Base-by-base conservation (phyloP, 441 rosid species). In the Croton setiger region DNA sequence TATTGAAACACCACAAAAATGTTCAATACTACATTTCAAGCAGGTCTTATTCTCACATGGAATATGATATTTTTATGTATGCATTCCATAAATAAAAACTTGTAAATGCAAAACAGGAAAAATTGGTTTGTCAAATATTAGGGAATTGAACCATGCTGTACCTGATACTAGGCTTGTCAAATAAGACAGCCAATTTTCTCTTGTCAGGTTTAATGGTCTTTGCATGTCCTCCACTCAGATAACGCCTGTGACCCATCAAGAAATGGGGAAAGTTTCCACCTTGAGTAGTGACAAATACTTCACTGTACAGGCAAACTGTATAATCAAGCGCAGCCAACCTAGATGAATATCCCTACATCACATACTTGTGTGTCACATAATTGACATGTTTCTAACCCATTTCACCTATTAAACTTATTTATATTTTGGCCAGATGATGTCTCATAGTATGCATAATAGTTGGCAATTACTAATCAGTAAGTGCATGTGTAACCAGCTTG, bases 251-350 rank as follows among this genome's bases (percentile, higher is more conserved):
- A 72, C 99, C 99, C 81, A 86, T 90, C 80, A 95, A 84, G 86
- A 95, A 95, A 80, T 92, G 97, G 12, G 99, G 98, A 69, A 89
- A 95, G 65, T 95, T 95, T 67, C 99, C 98, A 68, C 99, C 99
- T 88, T 92, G 99, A 27, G 99, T 92, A 18, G 98, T 90, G 78
- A 90, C 91, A 79, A 95, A 90, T 60, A 87, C 98, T 80, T 90
- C 96, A 64, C 98, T 95, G 74, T 87, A 89, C 81, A 95, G 88
- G 81, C 98, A 92, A 75, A 95, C 89, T 13, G 93, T 86, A 71
- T 92, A 92, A 68, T 95, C 98, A 35, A 95, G 91, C 43, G 97
- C 99, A 72, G 99, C 99, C 80, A 95, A 81, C 85, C 98, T 87
- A 67, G 98, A 95, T 7, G 74, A 90, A 75, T 88, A 88, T 15